Evolutionary conservation across 495 filamentous ascomycete genomes (phyloP).

Genomic region (Aspergillus hancockii): DNA sequence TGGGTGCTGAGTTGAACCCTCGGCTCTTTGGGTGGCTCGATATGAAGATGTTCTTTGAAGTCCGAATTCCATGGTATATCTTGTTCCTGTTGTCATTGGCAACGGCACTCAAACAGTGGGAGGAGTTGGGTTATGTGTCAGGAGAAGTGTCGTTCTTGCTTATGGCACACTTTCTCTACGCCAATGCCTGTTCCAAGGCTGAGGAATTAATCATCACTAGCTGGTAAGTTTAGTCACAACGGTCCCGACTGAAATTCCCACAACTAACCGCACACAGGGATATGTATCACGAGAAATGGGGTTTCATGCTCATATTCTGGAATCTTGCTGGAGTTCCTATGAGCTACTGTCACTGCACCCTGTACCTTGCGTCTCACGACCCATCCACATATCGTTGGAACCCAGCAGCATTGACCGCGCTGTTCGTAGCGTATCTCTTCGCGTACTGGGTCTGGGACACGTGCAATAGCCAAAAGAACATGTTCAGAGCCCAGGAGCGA

Average conservation of each 20-base stretch:
- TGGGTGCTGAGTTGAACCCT: conserved; percentile 96
- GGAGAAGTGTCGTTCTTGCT: conserved; percentile 81
- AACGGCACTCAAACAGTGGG: conserved; percentile 83
- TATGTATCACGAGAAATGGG: conserved; percentile 99
- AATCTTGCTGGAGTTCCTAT: conserved; percentile 95
- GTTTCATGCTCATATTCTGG: conserved; percentile 99
- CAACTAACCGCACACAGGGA: conserved; percentile 52
- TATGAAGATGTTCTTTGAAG: conserved; percentile 99
- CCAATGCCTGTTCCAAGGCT: conserved; percentile 91
- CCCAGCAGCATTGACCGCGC: conserved; percentile 54
- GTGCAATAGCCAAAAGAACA: conserved; percentile 89
- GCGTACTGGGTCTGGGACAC: conserved; percentile 93
- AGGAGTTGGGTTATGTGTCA: conserved; percentile 82
- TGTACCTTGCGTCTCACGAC: conserved; percentile 86
- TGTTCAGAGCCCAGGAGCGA: conserved; percentile 78
- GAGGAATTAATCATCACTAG: conserved; percentile 91
- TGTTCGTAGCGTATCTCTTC: conserved; percentile 73
- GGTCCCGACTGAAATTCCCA: background rate
- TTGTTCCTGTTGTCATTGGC: conserved; percentile 74
- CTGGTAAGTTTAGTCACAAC: conserved; percentile 52
- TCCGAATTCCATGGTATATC: conserved; percentile 94
- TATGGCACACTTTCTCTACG: conserved; percentile 90
- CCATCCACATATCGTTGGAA: conserved; percentile 79
- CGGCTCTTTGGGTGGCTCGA: conserved; percentile 85
- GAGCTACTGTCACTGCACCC: conserved; percentile 90